Base-by-base conservation (phyloP, 1,284 basidiomycete genomes). In the Lentinula novae-zelandiae region DNA sequence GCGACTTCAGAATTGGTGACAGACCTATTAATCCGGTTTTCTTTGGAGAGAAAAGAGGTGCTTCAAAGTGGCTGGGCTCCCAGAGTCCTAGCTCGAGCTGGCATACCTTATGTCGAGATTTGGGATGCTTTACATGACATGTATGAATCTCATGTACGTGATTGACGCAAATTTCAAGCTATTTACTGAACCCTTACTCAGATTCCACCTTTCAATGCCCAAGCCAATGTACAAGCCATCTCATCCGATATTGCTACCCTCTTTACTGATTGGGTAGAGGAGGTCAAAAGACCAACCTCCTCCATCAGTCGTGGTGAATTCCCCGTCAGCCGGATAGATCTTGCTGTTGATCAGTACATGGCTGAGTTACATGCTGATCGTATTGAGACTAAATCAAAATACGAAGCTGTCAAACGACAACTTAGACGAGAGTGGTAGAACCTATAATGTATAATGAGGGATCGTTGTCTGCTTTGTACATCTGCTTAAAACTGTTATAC, bases 111-210 rank as follows among this genome's bases (percentile, higher is more conserved):
- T 67, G 80, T 82, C 34, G 86, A 91, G 60, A 82, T 95, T 62
- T 95, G 93, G 84, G 90, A 93, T 66, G 85, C 91, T 31, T 81
- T 95, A 64, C 89, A 94, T 67, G 88, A 89, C 69, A 90, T 96
- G 80, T 92, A 95, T 64, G 89, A 93, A 68, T 91, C 90, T 40
- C 90, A 93, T 76, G 92, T 92, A 70, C 64, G 81, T 70, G 39
- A 27, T 33, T 39, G 38, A 42, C 7, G 27, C 7, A 53, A 55
- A 9, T 15, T 13, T 12, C 10, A 40, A 10, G 20, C 36, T 31
- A 50, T 38, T 56, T 8, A 51, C 17, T 38, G 12, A 38, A 38
- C 50, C 34, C n/a, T 49, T 56, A 42, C 52, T 42, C 57, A 94
- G 90, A 80, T 93, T 22, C 90, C 92, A 17, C 92, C 92, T 10